Evolutionary conservation across 768 basidiomycete species (phyloP).

Genomic region (Pleurotus tuber-regium): DNA sequence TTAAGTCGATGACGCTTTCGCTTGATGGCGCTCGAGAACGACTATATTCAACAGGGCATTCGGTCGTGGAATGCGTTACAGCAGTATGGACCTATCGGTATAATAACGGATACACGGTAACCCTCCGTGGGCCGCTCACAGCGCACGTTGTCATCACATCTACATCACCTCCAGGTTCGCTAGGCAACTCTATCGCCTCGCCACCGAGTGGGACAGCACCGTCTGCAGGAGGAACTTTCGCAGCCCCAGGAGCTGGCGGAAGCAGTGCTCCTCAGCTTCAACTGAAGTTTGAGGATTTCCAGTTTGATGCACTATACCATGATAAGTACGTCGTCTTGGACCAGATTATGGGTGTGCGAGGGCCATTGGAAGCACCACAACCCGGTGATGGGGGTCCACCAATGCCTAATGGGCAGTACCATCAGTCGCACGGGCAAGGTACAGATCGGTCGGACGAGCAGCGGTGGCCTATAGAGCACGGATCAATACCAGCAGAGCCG

Average conservation of each 20-base stretch:
- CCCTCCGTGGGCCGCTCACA: constrained; percentile 70
- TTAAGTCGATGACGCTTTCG: constrained; percentile 78
- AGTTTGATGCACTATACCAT: constrained; percentile 70
- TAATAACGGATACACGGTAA: constrained; percentile 75
- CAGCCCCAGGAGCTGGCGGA: neutral
- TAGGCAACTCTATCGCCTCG: constrained; percentile 4
- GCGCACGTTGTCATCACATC: constrained; percentile 53
- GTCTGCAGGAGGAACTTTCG: neutral
- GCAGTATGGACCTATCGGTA: constrained; percentile 85
- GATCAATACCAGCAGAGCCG: constrained; percentile 75
- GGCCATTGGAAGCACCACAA: constrained; percentile 37
- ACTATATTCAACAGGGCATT: constrained; percentile 38
- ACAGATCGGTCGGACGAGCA: constrained; percentile 70
- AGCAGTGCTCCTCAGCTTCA: constrained; percentile 17
- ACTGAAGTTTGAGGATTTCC: constrained; percentile 70
- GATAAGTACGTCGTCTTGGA: constrained; percentile 77
- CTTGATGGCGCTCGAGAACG: constrained; percentile 78
- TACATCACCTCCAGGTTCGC: constrained; percentile 24
- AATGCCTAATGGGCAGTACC: constrained; percentile 22
- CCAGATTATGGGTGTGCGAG: constrained; percentile 49
- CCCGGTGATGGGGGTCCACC: constrained; percentile 23
- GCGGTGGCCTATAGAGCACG: constrained; percentile 54
- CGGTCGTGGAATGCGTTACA: constrained; percentile 65
- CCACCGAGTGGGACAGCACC: neutral
- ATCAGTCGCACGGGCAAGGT: constrained; percentile 38